Percentiles rank a stretch among this genome's conserved stretches.
Conservation (phyloP, 768 basidiomycete genomes). For the Hortiboletus campestris region DNA sequence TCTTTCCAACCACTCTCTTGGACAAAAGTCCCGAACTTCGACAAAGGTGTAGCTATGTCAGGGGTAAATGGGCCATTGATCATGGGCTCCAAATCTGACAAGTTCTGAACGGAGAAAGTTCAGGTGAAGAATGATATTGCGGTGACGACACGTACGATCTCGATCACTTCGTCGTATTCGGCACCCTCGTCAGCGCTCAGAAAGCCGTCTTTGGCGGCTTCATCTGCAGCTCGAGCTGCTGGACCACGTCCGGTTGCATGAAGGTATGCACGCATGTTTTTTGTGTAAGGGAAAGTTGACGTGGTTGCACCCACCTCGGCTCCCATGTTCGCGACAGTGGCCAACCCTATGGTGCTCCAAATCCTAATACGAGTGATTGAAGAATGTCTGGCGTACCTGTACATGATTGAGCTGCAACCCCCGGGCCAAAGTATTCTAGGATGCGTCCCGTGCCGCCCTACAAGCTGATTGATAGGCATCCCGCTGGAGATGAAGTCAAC, state of each 20-base stretch:
- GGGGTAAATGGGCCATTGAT: conserved; percentile 98
- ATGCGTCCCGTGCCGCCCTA: conserved; percentile 96
- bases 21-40: conserved; percentile 79
- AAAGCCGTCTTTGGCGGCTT: conserved; percentile 75
- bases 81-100: conserved; percentile 86
- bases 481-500: conserved; percentile 24
- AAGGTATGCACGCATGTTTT: conserved; percentile 86
- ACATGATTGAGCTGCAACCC: conserved; percentile 85
- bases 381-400: conserved; percentile 55
- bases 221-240: conserved; percentile 84
- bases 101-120: conserved; percentile 50
- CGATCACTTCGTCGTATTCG: conserved; percentile 93
- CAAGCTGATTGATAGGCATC: conserved; percentile 1
- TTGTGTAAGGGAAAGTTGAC: conserved; percentile 94
- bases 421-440: conserved; percentile 95
- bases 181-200: conserved; percentile 81
- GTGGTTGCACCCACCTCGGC: conserved; percentile 99
- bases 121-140: not conserved
- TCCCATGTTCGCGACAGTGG: conserved; percentile 98
- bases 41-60: conserved; percentile 91
- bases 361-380: not conserved
- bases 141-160: conserved; percentile 62
- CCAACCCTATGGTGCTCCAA: conserved; percentile 54
- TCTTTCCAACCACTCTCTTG: conserved; percentile 91
- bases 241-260: conserved; percentile 84